Conservation (phyloP, 2,329 filamentous ascomycete species). For the Pseudogymnoascus sp. region DNA sequence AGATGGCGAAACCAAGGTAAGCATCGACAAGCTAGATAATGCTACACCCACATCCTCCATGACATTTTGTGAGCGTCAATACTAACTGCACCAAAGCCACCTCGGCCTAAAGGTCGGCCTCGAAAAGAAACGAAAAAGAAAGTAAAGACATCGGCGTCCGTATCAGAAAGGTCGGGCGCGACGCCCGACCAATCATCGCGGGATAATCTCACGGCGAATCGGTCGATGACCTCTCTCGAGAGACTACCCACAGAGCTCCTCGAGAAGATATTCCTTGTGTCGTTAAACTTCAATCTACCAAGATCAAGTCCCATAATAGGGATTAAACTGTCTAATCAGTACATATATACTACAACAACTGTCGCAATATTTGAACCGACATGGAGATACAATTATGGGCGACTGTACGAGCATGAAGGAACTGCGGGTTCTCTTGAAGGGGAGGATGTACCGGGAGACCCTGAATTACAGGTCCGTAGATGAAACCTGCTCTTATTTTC, state of each 20-base stretch:
- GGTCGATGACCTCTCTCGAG: slow-evolving; percentile 26
- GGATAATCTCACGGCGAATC: slow-evolving; percentile 24
- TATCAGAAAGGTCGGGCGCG: background rate
- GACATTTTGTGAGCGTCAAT: background rate
- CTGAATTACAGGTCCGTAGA: background rate
- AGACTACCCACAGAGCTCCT: slow-evolving; percentile 27
- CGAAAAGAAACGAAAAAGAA: slow-evolving; percentile 1
- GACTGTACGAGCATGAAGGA: background rate
- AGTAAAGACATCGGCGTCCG: background rate
- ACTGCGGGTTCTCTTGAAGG: background rate
- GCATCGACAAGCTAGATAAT: background rate
- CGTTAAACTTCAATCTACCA: slow-evolving; percentile 25
- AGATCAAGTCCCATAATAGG: slow-evolving; percentile 25
- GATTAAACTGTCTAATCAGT: slow-evolving; percentile 24
- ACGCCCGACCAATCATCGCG: slow-evolving; percentile 16
- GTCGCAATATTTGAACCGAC: slow-evolving; percentile 22
- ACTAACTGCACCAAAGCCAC: background rate
- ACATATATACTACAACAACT: slow-evolving; percentile 22
- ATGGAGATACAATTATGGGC: slow-evolving; percentile 19
- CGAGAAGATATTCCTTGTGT: slow-evolving; percentile 24
- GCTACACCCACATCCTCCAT: background rate
- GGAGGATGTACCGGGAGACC: background rate
- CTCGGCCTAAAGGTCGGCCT: slow-evolving; percentile 1
- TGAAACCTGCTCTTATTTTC: background rate
- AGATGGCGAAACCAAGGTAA: background rate